Evolutionary conservation across 495 filamentous ascomycete genomes (phyloP).

Genomic region (Aspergillus sclerotioniger): DNA sequence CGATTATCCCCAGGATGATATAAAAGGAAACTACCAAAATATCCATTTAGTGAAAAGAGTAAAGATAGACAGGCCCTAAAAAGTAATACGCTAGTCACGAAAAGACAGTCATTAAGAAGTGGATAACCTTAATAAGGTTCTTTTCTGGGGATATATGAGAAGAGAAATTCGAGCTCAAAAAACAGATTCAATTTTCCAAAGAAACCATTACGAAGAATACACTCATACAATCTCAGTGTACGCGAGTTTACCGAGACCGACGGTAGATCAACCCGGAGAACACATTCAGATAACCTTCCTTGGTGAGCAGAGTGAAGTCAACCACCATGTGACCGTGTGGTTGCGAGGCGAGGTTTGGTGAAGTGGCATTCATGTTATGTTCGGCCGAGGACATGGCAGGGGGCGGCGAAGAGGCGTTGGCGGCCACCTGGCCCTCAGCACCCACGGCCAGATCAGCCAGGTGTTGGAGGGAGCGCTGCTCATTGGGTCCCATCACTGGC

Average conservation of each 20-base stretch:
- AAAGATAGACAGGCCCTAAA: background rate
- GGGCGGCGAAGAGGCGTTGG: conserved; percentile 35
- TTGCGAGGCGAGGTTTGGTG: conserved; percentile 31
- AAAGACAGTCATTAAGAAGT: background rate
- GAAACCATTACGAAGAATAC: background rate
- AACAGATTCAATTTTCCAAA: conserved; percentile 1
- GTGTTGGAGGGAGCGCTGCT: conserved; percentile 57
- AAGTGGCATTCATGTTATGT: conserved; percentile 27
- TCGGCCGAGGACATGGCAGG: conserved; percentile 31
- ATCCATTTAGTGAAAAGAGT: background rate
- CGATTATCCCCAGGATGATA: background rate
- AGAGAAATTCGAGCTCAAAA: background rate
- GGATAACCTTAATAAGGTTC: background rate
- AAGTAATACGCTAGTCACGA: conserved; percentile 1
- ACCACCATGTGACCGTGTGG: conserved; percentile 38
- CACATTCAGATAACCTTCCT: conserved; percentile 46
- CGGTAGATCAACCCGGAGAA: conserved; percentile 45
- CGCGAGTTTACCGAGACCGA: conserved; percentile 24
- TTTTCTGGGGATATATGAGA: background rate
- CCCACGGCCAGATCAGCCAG: conserved; percentile 62
- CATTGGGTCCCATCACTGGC: conserved; percentile 45
- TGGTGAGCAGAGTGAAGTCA: conserved; percentile 45
- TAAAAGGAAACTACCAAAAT: background rate
- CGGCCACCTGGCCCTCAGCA: conserved; percentile 42
- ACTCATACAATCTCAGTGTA: background rate